Evolutionary conservation across 805 yeast species (phyloP).

Genomic region (Debaryomyces hansenii): DNA sequence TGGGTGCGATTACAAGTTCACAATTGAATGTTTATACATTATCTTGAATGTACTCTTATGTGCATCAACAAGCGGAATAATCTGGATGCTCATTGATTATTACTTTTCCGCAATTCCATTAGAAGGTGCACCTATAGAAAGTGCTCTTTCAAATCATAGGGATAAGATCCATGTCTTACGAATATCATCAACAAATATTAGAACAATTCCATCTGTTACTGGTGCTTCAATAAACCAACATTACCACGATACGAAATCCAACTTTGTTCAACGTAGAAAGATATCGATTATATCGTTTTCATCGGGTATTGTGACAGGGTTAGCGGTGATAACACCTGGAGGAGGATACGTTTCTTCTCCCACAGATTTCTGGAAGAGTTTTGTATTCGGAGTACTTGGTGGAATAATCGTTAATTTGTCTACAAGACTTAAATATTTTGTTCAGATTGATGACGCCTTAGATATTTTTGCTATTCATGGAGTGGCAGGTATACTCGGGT

Average conservation of each 20-base stretch:
- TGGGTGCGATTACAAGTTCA: slow-evolving; percentile 44
- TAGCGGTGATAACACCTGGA: slow-evolving; percentile 44
- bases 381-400: slow-evolving; percentile 41
- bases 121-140: slow-evolving; percentile 17
- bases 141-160: neutral
- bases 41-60: slow-evolving; percentile 33
- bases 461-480: slow-evolving; percentile 47
- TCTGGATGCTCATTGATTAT: slow-evolving; percentile 39
- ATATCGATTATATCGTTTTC: slow-evolving; percentile 39
- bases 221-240: slow-evolving; percentile 12
- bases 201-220: neutral
- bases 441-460: slow-evolving; percentile 42
- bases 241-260: slow-evolving; percentile 15
- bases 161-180: neutral
- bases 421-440: slow-evolving; percentile 39
- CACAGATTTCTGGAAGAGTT: slow-evolving; percentile 39
- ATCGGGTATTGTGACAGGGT: slow-evolving; percentile 42
- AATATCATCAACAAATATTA: neutral
- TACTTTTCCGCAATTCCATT: slow-evolving; percentile 40
- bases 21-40: slow-evolving; percentile 30
- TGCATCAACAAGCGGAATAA: slow-evolving; percentile 33
- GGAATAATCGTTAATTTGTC: slow-evolving; percentile 36
- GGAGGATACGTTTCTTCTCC: slow-evolving; percentile 41
- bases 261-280: slow-evolving; percentile 21
- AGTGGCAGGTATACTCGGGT: slow-evolving; percentile 40